A percentile compares a stretch with the other conserved stretches of the same genome.
phyloP scores from a whole-genome alignment of 2,329 filamentous ascomycete genomes.

The Elsinoe batatas region DNA sequence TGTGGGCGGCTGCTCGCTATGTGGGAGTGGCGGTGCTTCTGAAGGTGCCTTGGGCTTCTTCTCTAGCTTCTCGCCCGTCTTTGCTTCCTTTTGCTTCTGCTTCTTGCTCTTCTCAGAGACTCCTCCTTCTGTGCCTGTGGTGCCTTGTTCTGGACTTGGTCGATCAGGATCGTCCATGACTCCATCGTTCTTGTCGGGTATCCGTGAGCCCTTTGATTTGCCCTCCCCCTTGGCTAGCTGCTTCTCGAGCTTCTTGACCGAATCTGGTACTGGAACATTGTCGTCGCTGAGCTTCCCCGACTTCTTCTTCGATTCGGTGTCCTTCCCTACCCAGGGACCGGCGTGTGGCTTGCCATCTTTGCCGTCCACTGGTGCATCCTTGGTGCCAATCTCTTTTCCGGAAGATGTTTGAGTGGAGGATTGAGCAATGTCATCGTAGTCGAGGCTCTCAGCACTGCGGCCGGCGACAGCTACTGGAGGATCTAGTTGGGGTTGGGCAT shows the following conservation, averaged over 20 bases:
- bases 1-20: constrained; percentile 67
- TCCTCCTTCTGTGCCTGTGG: constrained; percentile 78
- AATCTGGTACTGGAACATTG: constrained; percentile 26
- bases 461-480: constrained; percentile 14
- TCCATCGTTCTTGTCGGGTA: constrained; percentile 56
- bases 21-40: constrained; percentile 70
- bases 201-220: constrained; percentile 25
- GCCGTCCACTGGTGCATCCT: constrained; percentile 83
- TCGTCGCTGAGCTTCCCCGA: constrained; percentile 15
- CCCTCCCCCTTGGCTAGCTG: constrained; percentile 37
- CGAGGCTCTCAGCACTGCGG: constrained; percentile 21
- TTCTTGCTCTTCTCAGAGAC: constrained; percentile 80
- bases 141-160: constrained; percentile 68
- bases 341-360: constrained; percentile 88
- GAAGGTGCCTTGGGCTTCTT: constrained; percentile 78
- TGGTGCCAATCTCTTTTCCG: constrained; percentile 43
- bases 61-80: constrained; percentile 57
- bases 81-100: constrained; percentile 55
- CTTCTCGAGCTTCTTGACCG: constrained; percentile 30
- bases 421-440: constrained; percentile 18
- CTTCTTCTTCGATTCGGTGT: constrained; percentile 24
- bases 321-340: constrained; percentile 63
- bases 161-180: constrained; percentile 88
- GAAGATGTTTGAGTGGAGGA: constrained; percentile 1
- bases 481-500: not conserved